Base-by-base conservation (phyloP, 2,329 filamentous ascomycete species). In the Madurella mycetomatis region DNA sequence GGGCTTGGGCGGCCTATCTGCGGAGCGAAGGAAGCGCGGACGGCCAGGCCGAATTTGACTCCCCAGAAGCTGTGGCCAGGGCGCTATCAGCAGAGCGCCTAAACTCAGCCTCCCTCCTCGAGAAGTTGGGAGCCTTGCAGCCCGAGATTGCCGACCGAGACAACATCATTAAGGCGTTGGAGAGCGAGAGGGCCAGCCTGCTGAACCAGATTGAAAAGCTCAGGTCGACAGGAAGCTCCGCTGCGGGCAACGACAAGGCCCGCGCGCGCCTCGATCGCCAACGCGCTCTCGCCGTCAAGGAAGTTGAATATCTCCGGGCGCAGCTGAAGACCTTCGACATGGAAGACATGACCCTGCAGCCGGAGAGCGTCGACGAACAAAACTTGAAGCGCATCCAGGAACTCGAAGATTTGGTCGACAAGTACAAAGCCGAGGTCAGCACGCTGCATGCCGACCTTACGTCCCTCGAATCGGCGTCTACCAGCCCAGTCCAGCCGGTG, bases 271-370 rank as follows among this genome's bases (percentile, higher is more conserved):
- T 96, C 0, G 92, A 99, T 64, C 81, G 94, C 55, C 92, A 97
- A 67, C 88, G 90, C 54, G 83, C 81, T 1, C 79, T 99, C 8
- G 90, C 92, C 0, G 79, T 90, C 19, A 96, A 96, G 67, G 95
- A 99, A 68, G 90, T 94, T 0, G 92, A 96, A 62, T 96, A 95
- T 67, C 80, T 99, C 7, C 88, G 94, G 18, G 92, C 90, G 0
- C 94, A 99, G 70, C 79, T 97, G 51, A 92, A 92, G 72, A 87
- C 88, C 0, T 87, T 95, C 56, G 90, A 97, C 65, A 82, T 84
- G 0, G 94, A 99, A 70, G 92, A 97, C 64, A 83, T 84, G 50
- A 92, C 92, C 0, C 88, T 96, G 73, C 85, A 92, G 52, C 84
- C 89, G 0, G 88, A 90, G 34, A 84, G 82, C 42, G 86, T 88